Base-by-base conservation (phyloP, 2,329 filamentous ascomycete species). In the Sporothrix curviconia region DNA sequence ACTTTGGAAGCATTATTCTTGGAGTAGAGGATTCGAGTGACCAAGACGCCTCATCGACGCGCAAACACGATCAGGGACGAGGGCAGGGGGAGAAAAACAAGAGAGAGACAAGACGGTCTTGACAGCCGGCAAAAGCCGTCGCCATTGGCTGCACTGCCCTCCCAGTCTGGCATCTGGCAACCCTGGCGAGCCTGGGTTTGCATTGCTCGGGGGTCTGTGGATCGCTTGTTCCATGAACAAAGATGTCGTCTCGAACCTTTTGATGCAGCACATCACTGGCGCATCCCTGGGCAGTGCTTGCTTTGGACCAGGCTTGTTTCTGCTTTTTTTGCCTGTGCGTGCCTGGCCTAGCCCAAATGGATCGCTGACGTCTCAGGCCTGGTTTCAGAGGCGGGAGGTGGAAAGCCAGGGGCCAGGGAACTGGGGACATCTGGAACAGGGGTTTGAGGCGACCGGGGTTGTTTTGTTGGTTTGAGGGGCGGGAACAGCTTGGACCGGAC, bases 321-420 rank as follows among this genome's bases (percentile, higher is more conserved):
- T 12, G 22, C 17, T 15, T 22, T 39, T 34, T n/a, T n/a, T n/a
- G n/a, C n/a, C n/a, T n/a, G n/a, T n/a, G n/a, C n/a, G n/a, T n/a
- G 34, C 37, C 17, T 14, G 15, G 19, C 34, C 32, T 39, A 43
- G 43, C 30, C 36, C 36, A 52, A 37, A 19, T 30, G 50, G 42
- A 28, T 44, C 30, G 22, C 46, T 50, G 40, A 42, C 50, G 58
- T 60, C 58, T 60, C 58, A 60, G 51, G 44, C 43, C 50, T 25
- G 50, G 58, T 60, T 57, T 60, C 58, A 57, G 55, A 37, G 22
- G 32, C 39, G 22, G 14, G 36, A 19, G 25, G n/a, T 9, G 24
- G 30, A n/a, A 19, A 22, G 3, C 32, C 53, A 47, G 34, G 53
- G 34, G 32, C 42, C 53, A 36, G 49, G 53, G 53, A 32, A 55